A percentile compares a stretch with the other conserved stretches of the same genome.
Conservation (phyloP, 2,329 filamentous ascomycete genomes). For the Penicillium sp. region DNA sequence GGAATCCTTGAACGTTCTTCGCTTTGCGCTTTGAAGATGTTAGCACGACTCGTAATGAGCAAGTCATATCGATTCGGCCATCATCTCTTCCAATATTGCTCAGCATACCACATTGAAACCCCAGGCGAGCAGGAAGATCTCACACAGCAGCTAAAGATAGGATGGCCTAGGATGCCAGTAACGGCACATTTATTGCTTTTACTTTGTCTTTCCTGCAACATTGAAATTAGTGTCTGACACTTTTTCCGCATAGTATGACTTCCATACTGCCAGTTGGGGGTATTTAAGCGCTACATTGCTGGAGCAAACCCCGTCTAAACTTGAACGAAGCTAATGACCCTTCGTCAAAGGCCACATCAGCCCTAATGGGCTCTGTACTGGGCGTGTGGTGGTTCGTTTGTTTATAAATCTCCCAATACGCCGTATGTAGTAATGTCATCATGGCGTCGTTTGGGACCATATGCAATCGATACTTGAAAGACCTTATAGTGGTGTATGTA, state of each 20-base stretch:
- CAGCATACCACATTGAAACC: neutral
- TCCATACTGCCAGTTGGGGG: neutral
- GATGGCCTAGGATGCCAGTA: too few species aligned
- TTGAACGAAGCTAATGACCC: neutral
- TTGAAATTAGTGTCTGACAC: neutral
- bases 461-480: too few species aligned
- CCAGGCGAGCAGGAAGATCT: neutral
- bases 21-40: neutral
- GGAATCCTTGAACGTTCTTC: constrained; percentile 34
- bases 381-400: neutral
- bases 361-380: neutral
- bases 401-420: neutral
- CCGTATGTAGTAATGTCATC: too few species aligned
- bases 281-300: constrained; percentile 1
- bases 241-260: neutral
- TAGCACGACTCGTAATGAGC: neutral
- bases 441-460: too few species aligned
- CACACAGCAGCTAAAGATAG: neutral
- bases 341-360: neutral
- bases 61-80: neutral
- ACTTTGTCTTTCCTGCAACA: neutral
- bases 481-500: too few species aligned
- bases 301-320: neutral
- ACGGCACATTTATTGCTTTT: too few species aligned
- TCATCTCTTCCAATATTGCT: neutral